A percentile compares a stretch with the other conserved stretches of the same genome.
Evolutionary conservation across 1,284 basidiomycete species (phyloP).

Genomic region (Ganoderma leucocontextum): DNA sequence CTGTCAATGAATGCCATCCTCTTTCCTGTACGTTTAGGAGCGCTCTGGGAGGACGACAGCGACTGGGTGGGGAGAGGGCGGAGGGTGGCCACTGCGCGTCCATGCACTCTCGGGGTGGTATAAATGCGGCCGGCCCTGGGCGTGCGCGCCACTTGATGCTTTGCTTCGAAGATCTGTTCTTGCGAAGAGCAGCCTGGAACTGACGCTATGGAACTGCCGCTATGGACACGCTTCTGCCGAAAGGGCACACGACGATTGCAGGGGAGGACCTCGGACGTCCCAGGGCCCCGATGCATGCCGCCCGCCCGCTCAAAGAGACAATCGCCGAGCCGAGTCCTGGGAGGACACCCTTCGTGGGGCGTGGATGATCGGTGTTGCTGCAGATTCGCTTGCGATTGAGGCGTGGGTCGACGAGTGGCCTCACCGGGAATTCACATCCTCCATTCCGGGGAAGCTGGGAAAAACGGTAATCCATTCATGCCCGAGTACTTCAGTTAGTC

Average conservation of each 20-base stretch:
- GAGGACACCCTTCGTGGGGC: background rate
- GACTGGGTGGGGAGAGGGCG: background rate
- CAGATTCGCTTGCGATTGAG: background rate
- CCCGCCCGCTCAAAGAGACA: conserved; percentile 1
- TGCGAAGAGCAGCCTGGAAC: background rate
- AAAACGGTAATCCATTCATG: background rate
- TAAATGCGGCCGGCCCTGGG: conserved; percentile 10
- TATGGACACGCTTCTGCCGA: conserved; percentile 1
- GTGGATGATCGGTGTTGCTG: background rate
- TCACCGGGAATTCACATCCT: background rate
- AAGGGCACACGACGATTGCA: background rate
- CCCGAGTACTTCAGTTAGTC: conserved; percentile 1
- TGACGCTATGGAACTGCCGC: background rate
- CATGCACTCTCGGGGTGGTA: background rate
- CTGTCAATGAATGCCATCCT: conserved; percentile 33
- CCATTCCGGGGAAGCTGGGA: conserved; percentile 1
- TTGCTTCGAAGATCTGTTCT: background rate
- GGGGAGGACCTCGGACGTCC: background rate
- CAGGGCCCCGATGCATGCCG: background rate
- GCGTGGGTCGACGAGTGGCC: background rate
- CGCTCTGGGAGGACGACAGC: background rate
- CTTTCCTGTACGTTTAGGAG: background rate
- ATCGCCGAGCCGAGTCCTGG: conserved; percentile 4
- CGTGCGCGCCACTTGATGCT: conserved; percentile 7
- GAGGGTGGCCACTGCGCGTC: conserved; percentile 12